A percentile compares a stretch with the other conserved stretches of the same genome.
Conservation (phyloP, 257 asterid species). For the Nicotiana noctiflora region DNA sequence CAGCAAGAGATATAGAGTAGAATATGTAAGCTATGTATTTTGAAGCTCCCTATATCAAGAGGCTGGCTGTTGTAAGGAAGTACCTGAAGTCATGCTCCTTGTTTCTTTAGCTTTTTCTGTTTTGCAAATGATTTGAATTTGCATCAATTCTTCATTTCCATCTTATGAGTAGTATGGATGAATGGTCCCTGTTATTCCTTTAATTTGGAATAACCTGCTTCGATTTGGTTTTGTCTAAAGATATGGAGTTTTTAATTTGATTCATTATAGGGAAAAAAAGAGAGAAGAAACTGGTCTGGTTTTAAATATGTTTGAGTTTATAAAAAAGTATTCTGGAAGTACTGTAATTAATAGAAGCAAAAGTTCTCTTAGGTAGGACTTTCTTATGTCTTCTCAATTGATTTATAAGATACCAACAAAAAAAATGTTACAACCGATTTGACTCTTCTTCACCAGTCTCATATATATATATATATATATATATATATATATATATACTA, state of each 20-base stretch:
- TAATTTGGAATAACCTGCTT: neutral
- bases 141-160: neutral
- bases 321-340: no score
- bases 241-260: neutral
- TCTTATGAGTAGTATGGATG: neutral
- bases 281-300: neutral
- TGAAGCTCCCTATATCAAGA: neutral
- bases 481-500: no score
- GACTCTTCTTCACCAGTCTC: no score
- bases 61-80: neutral
- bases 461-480: no score
- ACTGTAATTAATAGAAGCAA: no score
- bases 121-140: neutral
- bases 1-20: neutral
- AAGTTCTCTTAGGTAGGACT: no score
- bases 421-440: no score
- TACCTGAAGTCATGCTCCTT: neutral
- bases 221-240: neutral
- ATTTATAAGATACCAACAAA: no score
- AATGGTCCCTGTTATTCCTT: neutral
- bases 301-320: no score
- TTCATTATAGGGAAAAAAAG: neutral
- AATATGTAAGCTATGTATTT: neutral
- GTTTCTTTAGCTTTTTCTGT: neutral
- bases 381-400: no score